A percentile compares a stretch with the other conserved stretches of the same genome.
These are phyloP conservation scores for Fusarium secorum DNA, from an alignment of 2,329 filamentous ascomycete species.

Conservation along the genomic window DNA sequence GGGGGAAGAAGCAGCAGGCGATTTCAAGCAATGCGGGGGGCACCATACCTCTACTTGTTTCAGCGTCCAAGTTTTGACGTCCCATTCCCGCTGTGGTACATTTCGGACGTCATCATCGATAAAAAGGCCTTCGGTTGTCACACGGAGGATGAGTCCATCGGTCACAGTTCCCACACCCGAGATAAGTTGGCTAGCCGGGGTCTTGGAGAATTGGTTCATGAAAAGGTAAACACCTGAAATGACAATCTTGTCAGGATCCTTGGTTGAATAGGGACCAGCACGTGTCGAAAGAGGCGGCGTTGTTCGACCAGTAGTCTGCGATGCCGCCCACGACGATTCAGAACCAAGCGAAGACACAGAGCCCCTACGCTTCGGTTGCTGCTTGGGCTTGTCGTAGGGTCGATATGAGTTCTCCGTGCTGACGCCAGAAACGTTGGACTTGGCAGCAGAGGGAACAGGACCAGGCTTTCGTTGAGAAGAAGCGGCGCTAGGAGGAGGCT, in stretches of 20 bases:
- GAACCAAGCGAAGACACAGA: conserved; percentile 75
- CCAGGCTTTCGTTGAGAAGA: conserved; percentile 48
- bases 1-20: conserved; percentile 53
- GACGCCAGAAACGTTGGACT: conserved; percentile 65
- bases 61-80: conserved; percentile 97
- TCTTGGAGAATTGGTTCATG: conserved; percentile 86
- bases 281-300: conserved; percentile 82
- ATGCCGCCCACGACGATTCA: conserved; percentile 86
- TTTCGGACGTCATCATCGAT: conserved; percentile 94
- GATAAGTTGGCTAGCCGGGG: conserved; percentile 89
- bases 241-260: conserved; percentile 94
- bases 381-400: conserved; percentile 76
- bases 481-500: conserved; percentile 37
- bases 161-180: conserved; percentile 86
- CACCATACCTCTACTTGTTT: conserved; percentile 92
- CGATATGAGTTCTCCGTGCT: conserved; percentile 76
- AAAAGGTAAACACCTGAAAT: conserved; percentile 93
- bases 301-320: conserved; percentile 82
- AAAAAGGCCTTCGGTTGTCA: conserved; percentile 93
- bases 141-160: conserved; percentile 88
- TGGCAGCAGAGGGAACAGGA: conserved; percentile 58
- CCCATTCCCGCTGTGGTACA: conserved; percentile 97
- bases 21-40: conserved; percentile 67
- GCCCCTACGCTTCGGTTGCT: conserved; percentile 63
- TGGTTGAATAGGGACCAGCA: conserved; percentile 81